phyloP scores from a whole-genome alignment of 139 green algal genomes.

The Chlorella sp. region DNA sequence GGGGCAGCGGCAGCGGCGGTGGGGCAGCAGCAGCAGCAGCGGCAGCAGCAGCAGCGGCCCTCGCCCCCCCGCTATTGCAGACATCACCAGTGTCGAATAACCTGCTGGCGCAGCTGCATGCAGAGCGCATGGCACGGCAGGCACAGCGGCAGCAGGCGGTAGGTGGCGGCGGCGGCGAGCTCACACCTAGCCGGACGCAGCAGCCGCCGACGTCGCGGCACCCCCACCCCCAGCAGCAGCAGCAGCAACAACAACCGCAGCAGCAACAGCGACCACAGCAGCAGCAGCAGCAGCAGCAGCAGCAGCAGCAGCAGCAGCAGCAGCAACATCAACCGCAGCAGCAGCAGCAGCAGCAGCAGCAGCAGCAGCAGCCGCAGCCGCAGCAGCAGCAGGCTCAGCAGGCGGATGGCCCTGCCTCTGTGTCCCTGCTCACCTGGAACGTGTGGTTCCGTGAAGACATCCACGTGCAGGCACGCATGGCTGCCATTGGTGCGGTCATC shows the following conservation, averaged over 20 bases:
- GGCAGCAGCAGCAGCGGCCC: not conserved
- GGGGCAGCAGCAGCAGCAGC: not conserved
- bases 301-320: not conserved
- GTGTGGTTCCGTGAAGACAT: conserved; percentile 72
- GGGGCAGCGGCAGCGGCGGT: not conserved
- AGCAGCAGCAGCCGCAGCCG: not conserved
- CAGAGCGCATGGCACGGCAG: conserved; percentile 44
- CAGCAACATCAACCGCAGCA: not conserved
- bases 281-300: not conserved
- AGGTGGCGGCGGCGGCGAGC: no score
- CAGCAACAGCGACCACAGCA: not conserved
- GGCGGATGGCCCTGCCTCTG: not conserved
- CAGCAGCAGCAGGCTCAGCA: not conserved
- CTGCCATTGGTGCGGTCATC: conserved; percentile 56
- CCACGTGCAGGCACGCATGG: conserved; percentile 60
- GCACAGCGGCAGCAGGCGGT: not conserved
- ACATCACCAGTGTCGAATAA: conserved; percentile 29
- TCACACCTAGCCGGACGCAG: no score
- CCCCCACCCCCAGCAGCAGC: not conserved
- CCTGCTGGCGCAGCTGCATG: conserved; percentile 55
- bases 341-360: not conserved
- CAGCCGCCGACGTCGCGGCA: no score
- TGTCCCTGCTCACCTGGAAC: conserved; percentile 8
- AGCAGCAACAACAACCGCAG: not conserved
- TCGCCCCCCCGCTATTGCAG: not conserved